Conservation (phyloP, 768 basidiomycete genomes). For the Rhizopogon vinicolor region DNA sequence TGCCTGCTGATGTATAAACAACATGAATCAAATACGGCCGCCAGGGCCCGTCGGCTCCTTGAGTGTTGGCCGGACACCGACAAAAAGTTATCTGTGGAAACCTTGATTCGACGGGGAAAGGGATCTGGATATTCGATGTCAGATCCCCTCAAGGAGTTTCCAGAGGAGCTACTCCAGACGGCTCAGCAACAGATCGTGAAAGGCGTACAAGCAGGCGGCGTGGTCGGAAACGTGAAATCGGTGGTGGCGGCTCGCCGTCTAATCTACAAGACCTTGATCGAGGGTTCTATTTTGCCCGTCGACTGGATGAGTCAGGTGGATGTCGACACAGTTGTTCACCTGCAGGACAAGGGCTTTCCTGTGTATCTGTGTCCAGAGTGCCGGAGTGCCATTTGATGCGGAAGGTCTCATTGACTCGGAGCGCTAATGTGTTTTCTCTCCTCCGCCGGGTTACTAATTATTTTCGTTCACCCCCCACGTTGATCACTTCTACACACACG, state of each 20-base stretch:
- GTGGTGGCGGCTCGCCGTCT: constrained; percentile 44
- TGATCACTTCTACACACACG: no score
- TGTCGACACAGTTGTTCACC: constrained; percentile 16
- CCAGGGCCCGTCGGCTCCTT: constrained; percentile 25
- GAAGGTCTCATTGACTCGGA: no score
- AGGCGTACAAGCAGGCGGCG: constrained; percentile 37
- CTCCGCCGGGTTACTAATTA: neutral
- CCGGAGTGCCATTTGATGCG: constrained; percentile 34
- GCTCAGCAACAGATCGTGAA: constrained; percentile 53
- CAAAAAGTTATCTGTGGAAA: constrained; percentile 4
- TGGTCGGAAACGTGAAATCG: constrained; percentile 46
- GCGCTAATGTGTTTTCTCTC: neutral
- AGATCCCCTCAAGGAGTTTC: constrained; percentile 23
- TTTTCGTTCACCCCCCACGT: neutral
- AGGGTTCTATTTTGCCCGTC: constrained; percentile 24
- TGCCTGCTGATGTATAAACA: constrained; percentile 36
- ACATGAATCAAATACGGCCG: constrained; percentile 10
- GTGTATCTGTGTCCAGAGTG: constrained; percentile 40
- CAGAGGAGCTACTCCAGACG: constrained; percentile 32
- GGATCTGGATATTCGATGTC: neutral
- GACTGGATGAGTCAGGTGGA: constrained; percentile 36
- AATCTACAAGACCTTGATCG: constrained; percentile 36
- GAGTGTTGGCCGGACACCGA: constrained; percentile 34
- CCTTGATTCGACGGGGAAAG: constrained; percentile 2
- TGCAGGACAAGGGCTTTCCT: constrained; percentile 15